Evolutionary conservation across 306 rosid species (phyloP).

Genomic region (Geum urbanum): DNA sequence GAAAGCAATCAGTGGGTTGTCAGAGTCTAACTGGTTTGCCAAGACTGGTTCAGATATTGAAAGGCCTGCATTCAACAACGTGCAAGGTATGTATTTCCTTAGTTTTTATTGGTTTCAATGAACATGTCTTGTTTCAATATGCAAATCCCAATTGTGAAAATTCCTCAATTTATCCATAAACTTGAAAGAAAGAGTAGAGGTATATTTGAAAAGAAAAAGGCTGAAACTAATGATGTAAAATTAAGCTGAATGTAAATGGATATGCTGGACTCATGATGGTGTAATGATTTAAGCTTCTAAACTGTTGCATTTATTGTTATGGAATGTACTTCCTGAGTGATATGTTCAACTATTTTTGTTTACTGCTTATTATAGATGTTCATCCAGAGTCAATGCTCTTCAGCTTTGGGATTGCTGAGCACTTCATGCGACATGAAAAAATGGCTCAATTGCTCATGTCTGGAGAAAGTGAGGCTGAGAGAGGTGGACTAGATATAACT

Average conservation of each 20-base stretch:
- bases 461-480: constrained; percentile 45
- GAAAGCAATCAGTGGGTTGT: constrained; percentile 41
- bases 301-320: not conserved
- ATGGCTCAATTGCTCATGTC: constrained; percentile 50
- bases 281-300: not conserved
- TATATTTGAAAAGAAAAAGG: not conserved
- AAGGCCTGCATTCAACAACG: constrained; percentile 35
- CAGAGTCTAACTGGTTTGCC: constrained; percentile 33
- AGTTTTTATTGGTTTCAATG: not conserved
- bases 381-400: constrained; percentile 44
- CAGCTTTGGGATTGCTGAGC: constrained; percentile 61
- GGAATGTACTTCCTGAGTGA: constrained; percentile 3
- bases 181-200: not conserved
- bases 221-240: too few species aligned
- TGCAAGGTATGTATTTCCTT: constrained; percentile 49
- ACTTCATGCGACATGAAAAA: constrained; percentile 51
- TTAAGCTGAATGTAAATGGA: not conserved
- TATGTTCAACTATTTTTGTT: constrained; percentile 13
- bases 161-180: not conserved
- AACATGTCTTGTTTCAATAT: not conserved
- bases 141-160: not conserved
- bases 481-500: constrained; percentile 39
- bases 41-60: constrained; percentile 39
- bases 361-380: constrained; percentile 42
- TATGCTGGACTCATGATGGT: not conserved